phyloP scores from a whole-genome alignment of 192 early-diverging fungal species.

The Coemansia sp. region DNA sequence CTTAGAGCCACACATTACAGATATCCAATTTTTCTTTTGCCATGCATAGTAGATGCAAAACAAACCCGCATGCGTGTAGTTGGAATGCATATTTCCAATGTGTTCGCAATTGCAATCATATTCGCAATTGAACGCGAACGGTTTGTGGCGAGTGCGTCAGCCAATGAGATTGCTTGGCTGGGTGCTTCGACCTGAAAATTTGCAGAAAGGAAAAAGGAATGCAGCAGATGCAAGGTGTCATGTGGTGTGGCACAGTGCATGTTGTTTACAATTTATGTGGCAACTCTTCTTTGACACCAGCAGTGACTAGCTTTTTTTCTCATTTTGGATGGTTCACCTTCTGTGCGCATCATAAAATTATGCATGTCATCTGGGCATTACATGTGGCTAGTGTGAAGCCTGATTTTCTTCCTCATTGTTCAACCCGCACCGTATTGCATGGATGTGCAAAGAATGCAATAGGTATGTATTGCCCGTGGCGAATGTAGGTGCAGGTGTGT shows the following conservation, averaged over 20 bases:
- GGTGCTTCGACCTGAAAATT: not conserved
- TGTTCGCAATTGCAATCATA: slow-evolving; percentile 16
- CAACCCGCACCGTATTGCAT: not conserved
- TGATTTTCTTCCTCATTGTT: not conserved
- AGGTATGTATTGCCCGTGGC: slow-evolving; percentile 5
- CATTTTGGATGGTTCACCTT: not conserved
- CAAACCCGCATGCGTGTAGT: slow-evolving; percentile 5
- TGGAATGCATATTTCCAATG: not conserved
- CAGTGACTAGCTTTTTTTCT: not conserved
- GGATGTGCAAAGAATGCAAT: not conserved
- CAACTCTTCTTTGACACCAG: not conserved
- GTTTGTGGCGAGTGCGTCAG: slow-evolving; percentile 16
- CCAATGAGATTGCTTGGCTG: slow-evolving; percentile 1
- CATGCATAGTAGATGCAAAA: slow-evolving; percentile 9
- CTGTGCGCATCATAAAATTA: slow-evolving; percentile 1
- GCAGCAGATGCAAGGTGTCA: slow-evolving; percentile 15
- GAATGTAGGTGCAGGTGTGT: slow-evolving; percentile 14
- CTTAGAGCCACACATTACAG: not conserved
- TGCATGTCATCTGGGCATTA: not conserved
- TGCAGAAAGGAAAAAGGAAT: not conserved
- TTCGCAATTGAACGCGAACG: not conserved
- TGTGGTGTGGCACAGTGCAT: slow-evolving; percentile 29
- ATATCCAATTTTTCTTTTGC: slow-evolving; percentile 1
- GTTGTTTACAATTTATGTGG: not conserved
- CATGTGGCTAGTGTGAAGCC: slow-evolving; percentile 3